Evolutionary conservation across 495 filamentous ascomycete genomes (phyloP), one percentile per base, ranked within the genome.

Genomic region (Barbatosphaeria neglecta): DNA sequence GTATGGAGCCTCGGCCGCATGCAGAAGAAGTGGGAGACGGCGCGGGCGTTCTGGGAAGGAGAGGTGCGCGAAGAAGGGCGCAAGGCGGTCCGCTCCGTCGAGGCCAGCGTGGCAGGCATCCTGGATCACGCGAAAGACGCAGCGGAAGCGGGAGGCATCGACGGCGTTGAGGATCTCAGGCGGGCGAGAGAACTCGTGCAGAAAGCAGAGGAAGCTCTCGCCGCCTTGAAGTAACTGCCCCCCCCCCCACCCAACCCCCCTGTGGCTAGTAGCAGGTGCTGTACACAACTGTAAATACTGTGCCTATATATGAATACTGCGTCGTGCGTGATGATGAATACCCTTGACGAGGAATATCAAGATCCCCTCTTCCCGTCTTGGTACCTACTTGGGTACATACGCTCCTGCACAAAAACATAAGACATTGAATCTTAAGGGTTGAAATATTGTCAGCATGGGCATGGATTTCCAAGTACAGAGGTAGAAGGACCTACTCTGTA

Each of bases 41-140:
- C 82, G 10, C 74, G 82, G 31, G 62, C 53, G 6, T 77, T 72
- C 51, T 97, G 87, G 82, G 78, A 88, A 57, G 78, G 69, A 4
- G 79, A 84, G 54, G 76, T 95, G 9, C 75, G 80, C 50, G 90
- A 95, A 56, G 81, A 85, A 49, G 92, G 89, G 7, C 74, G 88
- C 45, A 77, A 75, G 43, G 80, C 83, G 4, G 64, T 96, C 41
- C 74, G 75, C 45, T 72, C 76, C 22, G 80, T 79, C 1, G 92
- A 98, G 62, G 65, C 72, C 22, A 72, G 70, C 17, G 66, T 90
- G 37, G 73, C 70, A 33, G 59, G 68, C 41, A 66, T 78, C 35
- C 64, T 95, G 18, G 69, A 65, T 11, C 37, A 66, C 68, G 48
- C 73, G 57, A 64, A 58, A 50, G 45, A 45, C 31, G 47, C 49